Evolutionary conservation across 1,284 basidiomycete genomes (phyloP), one percentile per base, ranked within the genome.

Genomic region (Fistulina hepatica): DNA sequence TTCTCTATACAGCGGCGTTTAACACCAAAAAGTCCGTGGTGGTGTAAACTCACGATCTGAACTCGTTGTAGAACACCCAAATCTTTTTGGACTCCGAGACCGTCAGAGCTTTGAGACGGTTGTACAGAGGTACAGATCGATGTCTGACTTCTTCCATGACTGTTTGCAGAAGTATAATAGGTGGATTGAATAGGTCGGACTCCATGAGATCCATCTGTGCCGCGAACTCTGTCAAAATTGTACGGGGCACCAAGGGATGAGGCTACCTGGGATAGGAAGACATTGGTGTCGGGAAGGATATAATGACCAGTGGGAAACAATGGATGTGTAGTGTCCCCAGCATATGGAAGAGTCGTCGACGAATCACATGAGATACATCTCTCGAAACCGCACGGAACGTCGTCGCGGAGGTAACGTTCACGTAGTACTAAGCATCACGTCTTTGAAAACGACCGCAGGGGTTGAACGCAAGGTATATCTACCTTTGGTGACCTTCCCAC

Each of bases 111-210:
- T 86, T 90, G 41, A 97, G 68, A 19, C 91, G 81, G 56, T 94
- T 97, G 61, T 89, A 92, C 12, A 98, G 66, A 1, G 95, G 95
- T 21, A 98, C 61, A 1, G 89, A 93, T 20, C 94, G 76, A 58
- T 98, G 94, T 39, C 94, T 72, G 42, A 97, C 91, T 72, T 99
- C 95, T 48, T 95, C 89, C 34, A 97, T 65, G 1, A 97, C 92
- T 0, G 94, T 99, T 58, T 98, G 95, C 1, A 97, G 73, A 9
- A 98, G 66, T 37, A 99, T 81, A 38, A 95, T 75, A 0, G 88
- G 84, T 1, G 85, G 66, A 1, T 63, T 69, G 46, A 95, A 88
- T 1, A 80, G 61, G 5, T 64, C 57, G 0, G 84, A 83, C 54
- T 90, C 83, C 28, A 97, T 66, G 35, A 95, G 66, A 58, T 97